Conservation (phyloP, 129 eudicot genomes). For the Flaveria ramosissima region DNA sequence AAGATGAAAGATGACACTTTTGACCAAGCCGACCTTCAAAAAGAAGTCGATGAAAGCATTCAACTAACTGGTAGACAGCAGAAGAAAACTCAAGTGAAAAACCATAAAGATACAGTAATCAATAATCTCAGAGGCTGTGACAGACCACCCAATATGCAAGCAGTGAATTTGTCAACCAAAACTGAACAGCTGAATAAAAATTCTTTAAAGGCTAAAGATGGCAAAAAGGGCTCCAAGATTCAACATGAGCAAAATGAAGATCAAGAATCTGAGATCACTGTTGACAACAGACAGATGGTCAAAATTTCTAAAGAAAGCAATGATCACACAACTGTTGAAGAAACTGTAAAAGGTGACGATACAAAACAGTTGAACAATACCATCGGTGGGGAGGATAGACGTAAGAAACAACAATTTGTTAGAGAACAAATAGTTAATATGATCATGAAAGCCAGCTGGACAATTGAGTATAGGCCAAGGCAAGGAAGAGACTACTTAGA, state of each 20-base stretch:
- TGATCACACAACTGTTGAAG: constrained; percentile 11
- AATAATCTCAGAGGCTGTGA: constrained; percentile 27
- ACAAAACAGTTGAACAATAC: constrained; percentile 13
- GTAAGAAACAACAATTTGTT: constrained; percentile 49
- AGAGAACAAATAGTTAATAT: constrained; percentile 64
- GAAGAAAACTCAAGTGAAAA: constrained; percentile 7
- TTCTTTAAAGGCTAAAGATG: constrained; percentile 27
- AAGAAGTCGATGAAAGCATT: constrained; percentile 13
- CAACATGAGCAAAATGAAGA: constrained; percentile 8
- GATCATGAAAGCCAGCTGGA: constrained; percentile 71
- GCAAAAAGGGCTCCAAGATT: constrained; percentile 12
- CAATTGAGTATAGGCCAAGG: constrained; percentile 67
- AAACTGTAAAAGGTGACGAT: constrained; percentile 10
- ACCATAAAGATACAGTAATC: constrained; percentile 13
- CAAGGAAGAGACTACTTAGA: constrained; percentile 51
- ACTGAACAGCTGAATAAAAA: constrained; percentile 3
- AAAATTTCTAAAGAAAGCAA: constrained; percentile 23
- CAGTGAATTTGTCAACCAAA: constrained; percentile 13
- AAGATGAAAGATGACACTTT: constrained; percentile 1
- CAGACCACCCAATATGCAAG: constrained; percentile 33
- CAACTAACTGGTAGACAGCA: constrained; percentile 29
- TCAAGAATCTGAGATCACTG: constrained; percentile 18
- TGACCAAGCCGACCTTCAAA: background rate
- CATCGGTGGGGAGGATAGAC: constrained; percentile 19
- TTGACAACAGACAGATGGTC: constrained; percentile 23